These are phyloP conservation scores for Rhizoctonia solani DNA, from an alignment of 1,284 basidiomycete genomes.

Conservation along the genomic window DNA sequence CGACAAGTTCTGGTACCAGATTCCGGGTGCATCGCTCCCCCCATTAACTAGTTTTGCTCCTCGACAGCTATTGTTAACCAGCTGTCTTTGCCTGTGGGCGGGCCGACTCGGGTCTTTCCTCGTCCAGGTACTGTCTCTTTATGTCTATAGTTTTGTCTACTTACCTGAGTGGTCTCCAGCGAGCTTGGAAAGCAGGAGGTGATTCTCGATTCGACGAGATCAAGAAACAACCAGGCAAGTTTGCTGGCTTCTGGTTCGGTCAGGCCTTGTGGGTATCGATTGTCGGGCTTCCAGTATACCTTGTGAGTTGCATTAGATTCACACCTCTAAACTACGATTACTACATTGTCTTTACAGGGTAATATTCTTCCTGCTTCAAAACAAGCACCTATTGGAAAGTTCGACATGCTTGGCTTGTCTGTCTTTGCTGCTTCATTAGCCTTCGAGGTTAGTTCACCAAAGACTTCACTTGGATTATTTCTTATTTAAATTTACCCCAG, in stretches of 20 bases:
- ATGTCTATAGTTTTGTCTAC: background rate
- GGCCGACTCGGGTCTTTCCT: constrained; percentile 35
- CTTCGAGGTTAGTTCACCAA: constrained; percentile 5
- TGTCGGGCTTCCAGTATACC: constrained; percentile 26
- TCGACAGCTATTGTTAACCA: constrained; percentile 35
- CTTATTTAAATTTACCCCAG: constrained; percentile 46
- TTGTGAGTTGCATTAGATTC: background rate
- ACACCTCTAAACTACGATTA: background rate
- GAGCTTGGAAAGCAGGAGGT: constrained; percentile 32
- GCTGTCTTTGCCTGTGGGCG: constrained; percentile 35
- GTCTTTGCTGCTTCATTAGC: constrained; percentile 57
- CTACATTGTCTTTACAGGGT: constrained; percentile 44
- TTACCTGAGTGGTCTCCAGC: background rate
- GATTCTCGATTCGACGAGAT: constrained; percentile 37
- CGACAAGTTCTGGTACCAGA: constrained; percentile 26
- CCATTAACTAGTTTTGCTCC: constrained; percentile 26
- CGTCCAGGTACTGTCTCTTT: background rate
- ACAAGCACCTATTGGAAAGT: constrained; percentile 60
- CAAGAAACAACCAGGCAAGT: constrained; percentile 34
- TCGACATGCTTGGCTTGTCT: constrained; percentile 62
- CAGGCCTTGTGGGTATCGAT: constrained; percentile 37
- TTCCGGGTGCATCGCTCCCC: constrained; percentile 15
- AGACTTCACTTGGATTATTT: background rate
- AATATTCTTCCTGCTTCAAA: constrained; percentile 63
- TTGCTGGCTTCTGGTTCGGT: constrained; percentile 34